Evolutionary conservation across 2,329 filamentous ascomycete species (phyloP), one percentile per base, ranked within the genome.

Genomic region (Lasiodiplodia sp.): DNA sequence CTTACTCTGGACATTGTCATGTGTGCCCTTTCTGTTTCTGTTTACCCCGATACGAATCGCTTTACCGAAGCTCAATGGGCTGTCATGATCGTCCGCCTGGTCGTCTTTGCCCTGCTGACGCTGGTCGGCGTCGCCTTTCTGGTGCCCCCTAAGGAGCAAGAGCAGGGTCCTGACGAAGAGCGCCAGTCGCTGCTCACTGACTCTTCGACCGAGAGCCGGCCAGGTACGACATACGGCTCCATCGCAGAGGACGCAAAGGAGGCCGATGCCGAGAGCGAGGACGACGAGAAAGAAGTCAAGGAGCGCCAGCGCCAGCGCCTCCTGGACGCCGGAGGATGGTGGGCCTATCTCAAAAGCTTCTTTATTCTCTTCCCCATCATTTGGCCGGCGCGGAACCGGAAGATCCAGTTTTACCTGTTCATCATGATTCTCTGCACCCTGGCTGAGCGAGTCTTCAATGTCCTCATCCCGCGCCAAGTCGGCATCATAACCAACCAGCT

Each of bases 401-500:
- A 81, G 16, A 85, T 96, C 21, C 92, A 96, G 76, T 77, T 91
- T 21, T 89, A 89, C 66, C 87, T 92, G 23, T 81, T 86, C 12
- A 83, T 92, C 4, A 89, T 96, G 55, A 86, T 86, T 0, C 53
- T 92, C 1, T 91, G 91, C 72, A 83, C 96, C 25, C 77, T 94
- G n/a, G 82, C 85, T 64, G 87, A 89, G 67, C 93, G 94, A 71
- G 87, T 87, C 5, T 82, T 96, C 62, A 92, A 94, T 73, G 83
- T 97, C 16, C 81, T 96, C 52, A 88, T 93, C 38, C 93, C 93
- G n/a, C 87, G 91, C 23, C 92, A 96, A 75, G 87, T 95, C 38
- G 93, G 93, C 71, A 88, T 92, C 69, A 89, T 97, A 71, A 90
- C 92, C 71, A 88, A 96, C 74, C 87, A 87, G 70, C 81, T 96